Evolutionary conservation across 148 eudicot genomes (phyloP).

Genomic region (Rheum nobile): DNA sequence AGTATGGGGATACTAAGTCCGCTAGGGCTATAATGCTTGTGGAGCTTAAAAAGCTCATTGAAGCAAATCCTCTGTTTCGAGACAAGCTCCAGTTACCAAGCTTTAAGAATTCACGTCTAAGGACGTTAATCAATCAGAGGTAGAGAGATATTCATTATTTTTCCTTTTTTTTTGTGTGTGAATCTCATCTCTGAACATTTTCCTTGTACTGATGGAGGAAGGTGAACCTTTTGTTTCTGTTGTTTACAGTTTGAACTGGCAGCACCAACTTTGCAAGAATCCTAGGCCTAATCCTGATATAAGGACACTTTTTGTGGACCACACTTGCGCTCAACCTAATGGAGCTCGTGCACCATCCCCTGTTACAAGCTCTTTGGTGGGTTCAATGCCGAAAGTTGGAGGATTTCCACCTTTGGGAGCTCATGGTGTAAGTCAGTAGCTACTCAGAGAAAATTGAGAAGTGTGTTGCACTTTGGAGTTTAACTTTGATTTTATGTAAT

Average conservation of each 20-base stretch:
- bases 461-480: neutral
- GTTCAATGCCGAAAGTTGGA: constrained; percentile 26
- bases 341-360: constrained; percentile 34
- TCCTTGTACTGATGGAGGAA: neutral
- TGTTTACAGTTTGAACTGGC: constrained; percentile 41
- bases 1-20: constrained; percentile 28
- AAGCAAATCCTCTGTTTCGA: constrained; percentile 32
- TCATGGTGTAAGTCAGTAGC: constrained; percentile 39
- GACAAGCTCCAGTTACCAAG: constrained; percentile 34
- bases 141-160: neutral
- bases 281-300: constrained; percentile 46
- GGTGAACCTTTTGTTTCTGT: neutral
- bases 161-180: neutral
- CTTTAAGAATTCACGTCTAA: constrained; percentile 21
- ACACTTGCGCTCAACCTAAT: constrained; percentile 35
- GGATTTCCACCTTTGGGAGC: constrained; percentile 41
- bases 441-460: neutral
- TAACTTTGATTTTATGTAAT: neutral
- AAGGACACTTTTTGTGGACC: constrained; percentile 44
- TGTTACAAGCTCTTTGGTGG: constrained; percentile 24
- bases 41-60: constrained; percentile 34
- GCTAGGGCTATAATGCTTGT: constrained; percentile 27
- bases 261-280: constrained; percentile 46
- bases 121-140: constrained; percentile 34
- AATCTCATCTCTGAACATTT: neutral